A percentile compares a stretch with the other conserved stretches of the same genome.
phyloP scores from a whole-genome alignment of 768 basidiomycete species.

The Gloeostereum incarnatum region DNA sequence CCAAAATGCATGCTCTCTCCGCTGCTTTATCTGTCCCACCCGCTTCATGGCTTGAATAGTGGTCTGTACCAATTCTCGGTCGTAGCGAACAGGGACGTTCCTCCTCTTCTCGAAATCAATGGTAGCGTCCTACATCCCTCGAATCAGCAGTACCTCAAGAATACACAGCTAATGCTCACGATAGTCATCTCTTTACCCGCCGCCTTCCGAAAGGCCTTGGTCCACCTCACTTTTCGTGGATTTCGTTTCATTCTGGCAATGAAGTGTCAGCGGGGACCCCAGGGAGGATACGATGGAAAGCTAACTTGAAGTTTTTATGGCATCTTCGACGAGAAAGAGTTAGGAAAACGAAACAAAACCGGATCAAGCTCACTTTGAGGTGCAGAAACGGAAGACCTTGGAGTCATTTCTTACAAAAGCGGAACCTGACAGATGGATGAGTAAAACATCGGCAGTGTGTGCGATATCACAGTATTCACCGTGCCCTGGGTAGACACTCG shows the following conservation, averaged over 20 bases:
- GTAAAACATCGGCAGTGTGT: constrained; percentile 1
- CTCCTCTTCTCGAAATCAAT: constrained; percentile 99
- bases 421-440: constrained; percentile 39
- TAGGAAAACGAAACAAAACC: not conserved
- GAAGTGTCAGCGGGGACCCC: constrained; percentile 6
- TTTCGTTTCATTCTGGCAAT: constrained; percentile 91
- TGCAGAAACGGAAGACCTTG: constrained; percentile 97
- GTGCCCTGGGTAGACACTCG: constrained; percentile 93
- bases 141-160: not conserved
- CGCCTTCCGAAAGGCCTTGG: constrained; percentile 97
- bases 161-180: constrained; percentile 35
- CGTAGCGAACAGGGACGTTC: constrained; percentile 94
- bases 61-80: constrained; percentile 86
- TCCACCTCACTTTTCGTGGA: constrained; percentile 98
- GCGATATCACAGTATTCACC: constrained; percentile 34
- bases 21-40: constrained; percentile 82
- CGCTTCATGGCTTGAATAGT: constrained; percentile 97
- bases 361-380: constrained; percentile 68
- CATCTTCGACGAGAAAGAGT: constrained; percentile 42
- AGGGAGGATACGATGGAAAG: constrained; percentile 1
- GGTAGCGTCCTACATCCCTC: constrained; percentile 72
- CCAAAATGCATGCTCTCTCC: constrained; percentile 92
- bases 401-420: constrained; percentile 98
- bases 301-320: constrained; percentile 98
- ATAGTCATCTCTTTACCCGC: constrained; percentile 99